Evolutionary conservation across 768 basidiomycete genomes (phyloP), one percentile per base, ranked within the genome.

Genomic region (Lentinus tigrinus): DNA sequence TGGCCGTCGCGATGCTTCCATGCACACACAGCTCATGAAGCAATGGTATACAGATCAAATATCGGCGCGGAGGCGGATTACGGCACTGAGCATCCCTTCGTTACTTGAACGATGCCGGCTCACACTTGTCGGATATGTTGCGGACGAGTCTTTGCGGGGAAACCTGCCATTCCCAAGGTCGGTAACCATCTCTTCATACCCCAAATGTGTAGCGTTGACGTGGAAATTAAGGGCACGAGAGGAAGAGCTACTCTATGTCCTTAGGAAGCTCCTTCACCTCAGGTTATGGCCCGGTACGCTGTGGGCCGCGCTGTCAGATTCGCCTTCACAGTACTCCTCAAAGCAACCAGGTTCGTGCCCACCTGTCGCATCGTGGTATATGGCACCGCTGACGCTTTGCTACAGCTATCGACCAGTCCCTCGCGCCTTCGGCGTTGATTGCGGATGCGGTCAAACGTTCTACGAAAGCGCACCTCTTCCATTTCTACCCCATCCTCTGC

Each of bases 161-260:
- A 83, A 81, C 58, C 76, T 95, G 57, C 96, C 96, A 1, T 95
- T 97, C 73, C 85, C 92, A 42, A 83, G 93, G 92, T 91, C 51
- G 61, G 73, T 65, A 7, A 0, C 31, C 19, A 50, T 3, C 4
- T 9, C 9, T 48, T 44, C 36, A 31, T 17, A 37, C 28, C 51
- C 4, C 39, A 19, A 21, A 34, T 39, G 11, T 34, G 13, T 17
- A 11, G 49, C 10, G 2, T 28, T 48, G 36, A 34, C n/a, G 42
- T 38, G 57, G 31, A 0, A 40, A 21, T 23, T 4, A 57, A 95
- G 95, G 54, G 83, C 85, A 0, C 81, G 93, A 24, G 94, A 98
- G 71, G 93, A 96, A 64, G 96, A 98, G 65, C 68, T 98, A 14
- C 69, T 95, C 1, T 96, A 95, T 67, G 81, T 94, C 26, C 73